Evolutionary conservation across 768 basidiomycete genomes (phyloP), one percentile per base, ranked within the genome.

Genomic region (Termitomyces sp.): DNA sequence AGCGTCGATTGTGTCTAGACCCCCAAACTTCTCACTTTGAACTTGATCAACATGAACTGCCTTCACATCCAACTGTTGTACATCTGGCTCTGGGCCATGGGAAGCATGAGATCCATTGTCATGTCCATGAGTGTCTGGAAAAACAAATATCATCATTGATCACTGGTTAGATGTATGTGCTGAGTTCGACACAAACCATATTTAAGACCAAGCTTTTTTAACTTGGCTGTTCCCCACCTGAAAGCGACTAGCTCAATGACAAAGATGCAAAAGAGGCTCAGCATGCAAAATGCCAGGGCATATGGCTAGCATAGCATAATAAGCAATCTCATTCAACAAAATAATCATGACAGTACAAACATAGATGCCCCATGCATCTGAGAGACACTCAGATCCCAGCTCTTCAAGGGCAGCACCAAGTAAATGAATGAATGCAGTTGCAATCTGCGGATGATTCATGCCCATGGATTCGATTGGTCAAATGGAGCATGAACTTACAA

Each of bases 351-450:
- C 11, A 30, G 36, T 18, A 78, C 87, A 64, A 65, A 93, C 92
- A 68, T 95, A 97, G 57, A 74, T 71, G 0, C 66, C 67, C 95
- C 96, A 98, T 35, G 71, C 82, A 2, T 79, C 71, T 0, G 78
- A 65, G 24, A 98, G 76, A 70, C 95, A 98, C 9, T 79, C 73
- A 0, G 85, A 88, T 20, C 74, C 70, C 4, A 98, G 77, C 38
- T 82, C 90, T 11, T 83, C 83, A 48, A 92, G 73, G 0, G 84
- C 95, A 0, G 95, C 88, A 6, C 81, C 72, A 6, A 96, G 76
- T 0, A 96, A 79, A 70, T 94, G 91, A 36, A 92, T 90, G 68
- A 92, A 96, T 3, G 90, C 88, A 10, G 94, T 96, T 1, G 92
- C 92, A 57, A 97, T 88, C 90, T 92, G 62, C 28, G 49, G 20